Conservation (phyloP, 1,284 basidiomycete species). For the Cryptococcus jaspeensis region DNA sequence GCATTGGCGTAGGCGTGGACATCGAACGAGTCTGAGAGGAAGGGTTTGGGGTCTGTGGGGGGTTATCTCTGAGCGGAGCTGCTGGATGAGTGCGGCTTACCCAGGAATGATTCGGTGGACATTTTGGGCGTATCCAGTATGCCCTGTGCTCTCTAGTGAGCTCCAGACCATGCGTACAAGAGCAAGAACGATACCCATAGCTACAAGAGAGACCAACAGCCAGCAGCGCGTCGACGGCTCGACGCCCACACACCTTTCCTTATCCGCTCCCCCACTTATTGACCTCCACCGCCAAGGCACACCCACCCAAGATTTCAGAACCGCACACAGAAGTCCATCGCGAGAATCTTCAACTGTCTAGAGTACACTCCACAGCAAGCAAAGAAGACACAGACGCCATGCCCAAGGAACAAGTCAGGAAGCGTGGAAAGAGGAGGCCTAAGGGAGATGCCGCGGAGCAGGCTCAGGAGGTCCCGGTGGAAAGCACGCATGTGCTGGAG, state of each 20-base stretch:
- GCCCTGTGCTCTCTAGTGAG: too few relatives aligned
- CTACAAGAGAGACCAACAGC: background rate
- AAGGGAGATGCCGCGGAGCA: conserved; percentile 34
- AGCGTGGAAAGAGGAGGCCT: conserved; percentile 49
- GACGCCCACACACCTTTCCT: background rate
- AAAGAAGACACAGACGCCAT: conserved; percentile 19
- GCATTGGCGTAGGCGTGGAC: conserved; percentile 85
- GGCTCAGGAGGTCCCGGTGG: background rate
- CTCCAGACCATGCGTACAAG: too few relatives aligned
- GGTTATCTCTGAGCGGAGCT: background rate
- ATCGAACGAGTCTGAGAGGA: conserved; percentile 64
- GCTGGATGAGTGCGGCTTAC: background rate
- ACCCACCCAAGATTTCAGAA: conserved; percentile 12
- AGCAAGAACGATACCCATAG: too few relatives aligned
- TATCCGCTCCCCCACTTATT: background rate
- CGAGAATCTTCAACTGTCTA: background rate
- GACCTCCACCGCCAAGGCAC: conserved; percentile 4
- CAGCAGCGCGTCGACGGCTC: too few relatives aligned
- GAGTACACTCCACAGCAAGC: background rate
- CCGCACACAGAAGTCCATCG: background rate
- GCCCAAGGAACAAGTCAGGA: conserved; percentile 50
- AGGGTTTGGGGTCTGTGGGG: conserved; percentile 45
- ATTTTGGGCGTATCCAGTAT: background rate
- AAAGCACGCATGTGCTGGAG: conserved; percentile 7
- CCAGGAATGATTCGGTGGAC: conserved; percentile 13